A percentile compares a stretch with the other conserved stretches of the same genome.
Conservation (phyloP, 306 rosid genomes). For the Mimosa bimucronata region DNA sequence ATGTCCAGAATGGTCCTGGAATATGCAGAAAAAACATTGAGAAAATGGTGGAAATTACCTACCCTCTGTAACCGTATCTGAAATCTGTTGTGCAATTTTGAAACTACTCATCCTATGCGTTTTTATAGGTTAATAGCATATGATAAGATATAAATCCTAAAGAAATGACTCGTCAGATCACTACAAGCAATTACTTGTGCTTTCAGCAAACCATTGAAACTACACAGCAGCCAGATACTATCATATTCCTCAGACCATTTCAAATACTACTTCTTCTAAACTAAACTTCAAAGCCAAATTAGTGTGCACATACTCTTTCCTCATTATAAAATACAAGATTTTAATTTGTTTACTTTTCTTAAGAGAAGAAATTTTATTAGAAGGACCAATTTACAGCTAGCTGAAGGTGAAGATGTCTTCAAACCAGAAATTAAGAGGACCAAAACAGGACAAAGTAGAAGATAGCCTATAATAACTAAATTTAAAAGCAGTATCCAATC, state of each 20-base stretch:
- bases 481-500: not conserved
- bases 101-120: not conserved
- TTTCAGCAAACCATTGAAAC: not conserved
- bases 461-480: not conserved
- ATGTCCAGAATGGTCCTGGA: slow-evolving; percentile 96
- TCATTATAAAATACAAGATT: not conserved
- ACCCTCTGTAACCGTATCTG: not conserved
- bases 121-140: not conserved
- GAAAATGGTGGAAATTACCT: slow-evolving; percentile 27
- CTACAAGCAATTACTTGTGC: not conserved
- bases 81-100: not conserved
- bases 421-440: not conserved
- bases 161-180: not conserved
- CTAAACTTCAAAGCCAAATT: not conserved
- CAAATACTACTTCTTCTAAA: not conserved
- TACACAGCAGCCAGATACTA: not conserved
- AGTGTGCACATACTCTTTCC: not conserved
- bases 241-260: not conserved
- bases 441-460: not conserved
- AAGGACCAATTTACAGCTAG: not conserved
- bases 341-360: not conserved
- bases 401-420: not conserved
- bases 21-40: slow-evolving; percentile 33
- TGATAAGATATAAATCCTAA: not conserved
- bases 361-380: not conserved